These are phyloP conservation scores for Croton laevigatus DNA, from an alignment of 441 rosid species.

Conservation along the genomic window DNA sequence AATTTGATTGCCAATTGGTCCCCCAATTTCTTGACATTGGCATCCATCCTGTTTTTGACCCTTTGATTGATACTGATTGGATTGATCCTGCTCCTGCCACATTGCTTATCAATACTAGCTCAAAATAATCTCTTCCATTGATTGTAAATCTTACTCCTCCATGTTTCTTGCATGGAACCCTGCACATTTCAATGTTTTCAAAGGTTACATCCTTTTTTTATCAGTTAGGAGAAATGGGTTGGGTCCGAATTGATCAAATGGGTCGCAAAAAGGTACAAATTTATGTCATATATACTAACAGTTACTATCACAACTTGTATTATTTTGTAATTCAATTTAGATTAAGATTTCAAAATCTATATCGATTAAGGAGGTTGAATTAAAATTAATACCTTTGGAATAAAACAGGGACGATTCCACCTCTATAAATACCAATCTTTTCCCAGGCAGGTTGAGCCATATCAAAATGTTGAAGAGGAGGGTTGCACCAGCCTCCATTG, in stretches of 20 bases:
- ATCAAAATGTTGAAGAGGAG: slow-evolving; percentile 57
- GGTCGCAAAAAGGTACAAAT: too few species aligned
- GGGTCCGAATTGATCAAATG: too few species aligned
- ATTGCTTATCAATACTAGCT: slow-evolving; percentile 54
- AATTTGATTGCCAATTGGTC: slow-evolving; percentile 58
- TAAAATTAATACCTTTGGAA: slow-evolving; percentile 36
- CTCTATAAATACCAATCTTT: slow-evolving; percentile 55
- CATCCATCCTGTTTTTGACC: slow-evolving; percentile 55
- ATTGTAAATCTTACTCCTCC: slow-evolving; percentile 70
- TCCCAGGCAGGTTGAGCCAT: slow-evolving; percentile 56
- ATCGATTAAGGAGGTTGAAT: too few species aligned
- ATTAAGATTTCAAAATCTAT: too few species aligned
- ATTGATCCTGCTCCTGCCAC: slow-evolving; percentile 63
- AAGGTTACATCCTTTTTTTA: too few species aligned
- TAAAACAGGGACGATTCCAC: slow-evolving; percentile 55
- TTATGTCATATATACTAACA: too few species aligned
- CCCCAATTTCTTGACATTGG: slow-evolving; percentile 69
- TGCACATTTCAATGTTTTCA: slow-evolving; percentile 11
- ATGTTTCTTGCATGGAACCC: slow-evolving; percentile 62
- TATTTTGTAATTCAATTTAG: too few species aligned
- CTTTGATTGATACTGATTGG: slow-evolving; percentile 48
- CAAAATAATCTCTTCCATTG: slow-evolving; percentile 65
- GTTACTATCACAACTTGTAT: too few species aligned
- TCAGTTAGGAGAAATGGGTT: too few species aligned
- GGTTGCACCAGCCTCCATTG: slow-evolving; percentile 68